Conservation (phyloP, 139 green algal genomes). For the Pleodorina starrii region DNA sequence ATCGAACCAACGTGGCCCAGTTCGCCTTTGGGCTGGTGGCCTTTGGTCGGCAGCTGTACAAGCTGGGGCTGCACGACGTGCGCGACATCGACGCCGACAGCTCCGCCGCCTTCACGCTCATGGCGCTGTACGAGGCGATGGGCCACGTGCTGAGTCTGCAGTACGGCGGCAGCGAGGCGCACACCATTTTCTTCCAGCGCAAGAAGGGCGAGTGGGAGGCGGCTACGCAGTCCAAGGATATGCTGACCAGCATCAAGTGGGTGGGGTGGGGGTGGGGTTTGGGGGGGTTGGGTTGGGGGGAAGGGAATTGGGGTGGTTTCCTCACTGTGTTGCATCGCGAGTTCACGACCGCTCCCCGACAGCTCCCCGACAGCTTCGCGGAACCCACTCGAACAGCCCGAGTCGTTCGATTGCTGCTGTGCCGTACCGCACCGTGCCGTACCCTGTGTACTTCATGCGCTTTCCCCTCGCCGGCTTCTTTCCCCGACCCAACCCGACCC, state of each 20-base stretch:
- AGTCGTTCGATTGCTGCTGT: not conserved
- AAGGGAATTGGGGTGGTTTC: no score
- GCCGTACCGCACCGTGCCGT: not conserved
- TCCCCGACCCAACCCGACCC: not conserved
- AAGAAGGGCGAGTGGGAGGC: conserved; percentile 87
- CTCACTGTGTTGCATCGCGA: no score
- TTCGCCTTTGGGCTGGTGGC: conserved; percentile 85
- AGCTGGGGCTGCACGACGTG: conserved; percentile 58
- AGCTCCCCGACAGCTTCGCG: no score
- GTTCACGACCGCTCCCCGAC: no score
- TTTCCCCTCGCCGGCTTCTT: not conserved
- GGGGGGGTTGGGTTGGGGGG: not conserved
- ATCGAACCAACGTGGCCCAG: conserved; percentile 97
- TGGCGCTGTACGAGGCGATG: conserved; percentile 93
- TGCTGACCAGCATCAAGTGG: conserved; percentile 64
- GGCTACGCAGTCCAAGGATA: conserved; percentile 67
- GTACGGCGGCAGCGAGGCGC: conserved; percentile 95
- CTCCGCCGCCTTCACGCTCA: conserved; percentile 80
- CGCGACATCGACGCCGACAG: conserved; percentile 66
- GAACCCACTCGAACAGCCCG: no score
- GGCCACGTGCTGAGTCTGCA: conserved; percentile 90
- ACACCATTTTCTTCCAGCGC: conserved; percentile 90
- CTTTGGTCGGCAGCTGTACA: conserved; percentile 86
- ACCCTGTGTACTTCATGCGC: not conserved
- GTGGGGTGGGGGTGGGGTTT: not conserved